These are phyloP conservation scores for Solanum clarkiae DNA, from an alignment of 257 asterid genomes.

Conservation along the genomic window DNA sequence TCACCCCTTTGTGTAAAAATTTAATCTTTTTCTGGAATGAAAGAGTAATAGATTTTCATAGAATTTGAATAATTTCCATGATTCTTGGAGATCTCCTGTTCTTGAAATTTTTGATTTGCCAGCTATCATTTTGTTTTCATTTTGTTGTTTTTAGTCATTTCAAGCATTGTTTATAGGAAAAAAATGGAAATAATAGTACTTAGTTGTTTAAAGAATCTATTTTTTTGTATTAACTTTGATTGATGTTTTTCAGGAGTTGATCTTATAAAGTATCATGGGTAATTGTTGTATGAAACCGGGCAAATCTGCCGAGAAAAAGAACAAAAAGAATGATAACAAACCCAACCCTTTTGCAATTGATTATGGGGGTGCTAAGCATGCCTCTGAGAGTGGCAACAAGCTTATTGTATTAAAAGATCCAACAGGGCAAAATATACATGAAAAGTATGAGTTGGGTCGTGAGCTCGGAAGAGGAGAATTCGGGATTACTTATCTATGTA, in stretches of 20 bases:
- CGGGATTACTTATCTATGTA: slow-evolving; percentile 52
- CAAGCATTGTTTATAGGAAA: neutral
- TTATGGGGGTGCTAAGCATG: slow-evolving; percentile 21
- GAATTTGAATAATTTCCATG: neutral
- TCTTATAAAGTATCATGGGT: slow-evolving; percentile 27
- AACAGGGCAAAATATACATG: slow-evolving; percentile 32
- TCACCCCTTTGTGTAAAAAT: neutral
- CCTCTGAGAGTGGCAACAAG: slow-evolving; percentile 26
- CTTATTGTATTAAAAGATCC: slow-evolving; percentile 42
- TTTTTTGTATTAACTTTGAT: neutral
- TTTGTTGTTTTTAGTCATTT: neutral
- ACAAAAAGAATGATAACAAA: slow-evolving; percentile 27
- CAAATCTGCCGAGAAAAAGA: slow-evolving; percentile 14
- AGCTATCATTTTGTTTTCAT: neutral
- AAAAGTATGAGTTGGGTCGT: slow-evolving; percentile 37
- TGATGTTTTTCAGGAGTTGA: slow-evolving; percentile 3
- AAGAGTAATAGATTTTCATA: neutral
- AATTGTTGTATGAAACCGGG: slow-evolving; percentile 49
- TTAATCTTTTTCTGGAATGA: neutral
- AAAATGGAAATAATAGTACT: neutral
- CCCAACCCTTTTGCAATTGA: slow-evolving; percentile 46
- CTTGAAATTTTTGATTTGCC: neutral
- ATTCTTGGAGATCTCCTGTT: neutral
- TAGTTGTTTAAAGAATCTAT: neutral
- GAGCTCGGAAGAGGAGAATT: slow-evolving; percentile 70